A percentile compares a stretch with the other conserved stretches of the same genome.
Conservation (phyloP, 371 early-diverging fungal species). For the Haplosporangium sp. region DNA sequence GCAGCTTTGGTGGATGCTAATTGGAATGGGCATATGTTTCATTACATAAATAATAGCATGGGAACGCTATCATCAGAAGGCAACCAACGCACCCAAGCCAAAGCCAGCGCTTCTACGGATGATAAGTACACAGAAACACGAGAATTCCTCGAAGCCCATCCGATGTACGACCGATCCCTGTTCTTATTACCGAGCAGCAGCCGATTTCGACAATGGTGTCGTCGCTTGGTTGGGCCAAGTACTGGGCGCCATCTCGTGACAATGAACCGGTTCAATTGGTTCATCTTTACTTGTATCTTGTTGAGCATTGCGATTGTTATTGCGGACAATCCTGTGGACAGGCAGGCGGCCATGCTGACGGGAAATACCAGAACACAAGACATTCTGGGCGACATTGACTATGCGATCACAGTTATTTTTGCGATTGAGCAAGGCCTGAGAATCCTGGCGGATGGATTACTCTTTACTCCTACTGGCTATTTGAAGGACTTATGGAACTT, state of each 20-base stretch:
- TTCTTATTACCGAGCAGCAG: conserved; percentile 65
- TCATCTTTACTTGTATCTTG: conserved; percentile 55
- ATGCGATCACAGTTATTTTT: conserved; percentile 51
- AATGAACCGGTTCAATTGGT: conserved; percentile 57
- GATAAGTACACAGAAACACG: conserved; percentile 55
- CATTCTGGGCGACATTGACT: conserved; percentile 53
- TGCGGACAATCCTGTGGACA: conserved; percentile 67
- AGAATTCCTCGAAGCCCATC: conserved; percentile 71
- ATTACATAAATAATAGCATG: too few species aligned
- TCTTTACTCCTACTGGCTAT: conserved; percentile 62
- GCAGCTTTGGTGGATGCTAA: too few species aligned
- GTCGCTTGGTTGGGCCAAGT: conserved; percentile 65
- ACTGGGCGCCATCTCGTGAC: conserved; percentile 34
- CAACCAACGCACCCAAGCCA: conserved; percentile 22
- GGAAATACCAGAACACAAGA: conserved; percentile 22
- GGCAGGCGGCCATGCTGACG: conserved; percentile 37
- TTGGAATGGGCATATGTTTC: too few species aligned
- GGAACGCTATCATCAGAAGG: conserved; percentile 19
- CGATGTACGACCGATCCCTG: conserved; percentile 71
- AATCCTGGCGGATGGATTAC: conserved; percentile 58
- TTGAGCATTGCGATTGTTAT: conserved; percentile 58
- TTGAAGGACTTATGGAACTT: conserved; percentile 60
- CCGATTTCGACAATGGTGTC: conserved; percentile 67
- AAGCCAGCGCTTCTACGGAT: conserved; percentile 54
- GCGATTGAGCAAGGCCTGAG: conserved; percentile 57